Conservation (phyloP, 179 eudicot species). For the Nepenthes alata region DNA sequence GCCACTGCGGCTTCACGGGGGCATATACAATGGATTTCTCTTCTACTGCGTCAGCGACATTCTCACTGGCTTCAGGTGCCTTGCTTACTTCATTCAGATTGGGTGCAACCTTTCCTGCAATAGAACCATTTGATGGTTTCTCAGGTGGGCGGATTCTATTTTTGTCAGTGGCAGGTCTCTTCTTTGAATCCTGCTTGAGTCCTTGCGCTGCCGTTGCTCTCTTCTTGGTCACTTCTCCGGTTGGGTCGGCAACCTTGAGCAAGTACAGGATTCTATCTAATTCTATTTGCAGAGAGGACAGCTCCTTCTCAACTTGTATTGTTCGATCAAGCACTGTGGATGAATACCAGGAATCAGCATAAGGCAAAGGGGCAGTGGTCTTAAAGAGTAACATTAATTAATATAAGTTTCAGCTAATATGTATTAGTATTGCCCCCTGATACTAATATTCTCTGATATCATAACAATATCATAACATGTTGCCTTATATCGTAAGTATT, state of each 20-base stretch:
- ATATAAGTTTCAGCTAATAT: no score
- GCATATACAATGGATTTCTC: conserved; percentile 33
- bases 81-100: conserved; percentile 20
- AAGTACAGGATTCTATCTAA: conserved; percentile 74
- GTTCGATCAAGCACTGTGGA: conserved; percentile 54
- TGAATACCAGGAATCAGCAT: conserved; percentile 6
- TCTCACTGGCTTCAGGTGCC: conserved; percentile 21
- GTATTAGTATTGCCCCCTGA: no score
- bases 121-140: conserved; percentile 17
- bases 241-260: conserved; percentile 86
- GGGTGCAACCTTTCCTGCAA: conserved; percentile 17
- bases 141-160: conserved; percentile 15
- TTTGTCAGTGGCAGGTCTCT: conserved; percentile 24
- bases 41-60: conserved; percentile 22
- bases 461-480: no score
- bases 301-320: conserved; percentile 50
- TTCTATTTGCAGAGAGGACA: conserved; percentile 61
- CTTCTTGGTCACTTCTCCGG: conserved; percentile 73
- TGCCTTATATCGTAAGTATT: no score
- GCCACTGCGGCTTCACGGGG: conserved; percentile 85
- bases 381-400: background rate
- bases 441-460: no score
- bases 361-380: background rate
- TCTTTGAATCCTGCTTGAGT: conserved; percentile 18
- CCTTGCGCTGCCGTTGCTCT: conserved; percentile 35